These are phyloP conservation scores for Hanseniaspora valbyensis DNA, from an alignment of 805 yeast species.

Conservation along the genomic window DNA sequence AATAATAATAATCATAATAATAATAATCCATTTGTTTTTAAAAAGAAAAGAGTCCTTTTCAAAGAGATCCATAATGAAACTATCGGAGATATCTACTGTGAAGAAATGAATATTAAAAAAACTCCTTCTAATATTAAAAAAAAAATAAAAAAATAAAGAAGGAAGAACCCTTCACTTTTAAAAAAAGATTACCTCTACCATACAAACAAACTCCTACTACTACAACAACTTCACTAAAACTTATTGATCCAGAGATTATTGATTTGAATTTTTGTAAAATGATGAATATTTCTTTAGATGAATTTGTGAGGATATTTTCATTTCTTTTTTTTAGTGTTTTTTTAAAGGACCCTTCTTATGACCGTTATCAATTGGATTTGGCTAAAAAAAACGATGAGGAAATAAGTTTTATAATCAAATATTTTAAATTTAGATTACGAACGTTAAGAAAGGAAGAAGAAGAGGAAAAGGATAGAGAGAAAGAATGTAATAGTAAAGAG, in stretches of 20 bases:
- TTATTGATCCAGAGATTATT: neutral
- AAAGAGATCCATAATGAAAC: constrained; percentile 13
- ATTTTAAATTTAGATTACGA: constrained; percentile 8
- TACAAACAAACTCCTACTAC: neutral
- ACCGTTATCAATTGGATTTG: neutral
- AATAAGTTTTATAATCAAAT: constrained; percentile 1
- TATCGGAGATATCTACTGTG: constrained; percentile 5
- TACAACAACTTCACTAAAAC: neutral
- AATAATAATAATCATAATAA: neutral
- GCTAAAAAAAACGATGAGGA: neutral
- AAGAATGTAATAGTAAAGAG: neutral
- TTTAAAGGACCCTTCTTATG: neutral
- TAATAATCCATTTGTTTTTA: neutral
- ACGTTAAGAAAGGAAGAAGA: neutral
- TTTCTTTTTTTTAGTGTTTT: constrained; percentile 4
- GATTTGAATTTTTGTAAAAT: constrained; percentile 1
- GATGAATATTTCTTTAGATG: neutral
- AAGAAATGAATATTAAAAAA: neutral
- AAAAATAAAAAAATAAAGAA: no score
- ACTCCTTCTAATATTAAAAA: no score
- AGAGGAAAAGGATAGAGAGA: neutral
- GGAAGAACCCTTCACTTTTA: no score
- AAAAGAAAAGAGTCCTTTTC: neutral
- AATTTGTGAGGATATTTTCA: neutral
- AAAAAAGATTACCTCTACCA: no score